Evolutionary conservation across 495 filamentous ascomycete species (phyloP).

Genomic region (Xylaria longipes): DNA sequence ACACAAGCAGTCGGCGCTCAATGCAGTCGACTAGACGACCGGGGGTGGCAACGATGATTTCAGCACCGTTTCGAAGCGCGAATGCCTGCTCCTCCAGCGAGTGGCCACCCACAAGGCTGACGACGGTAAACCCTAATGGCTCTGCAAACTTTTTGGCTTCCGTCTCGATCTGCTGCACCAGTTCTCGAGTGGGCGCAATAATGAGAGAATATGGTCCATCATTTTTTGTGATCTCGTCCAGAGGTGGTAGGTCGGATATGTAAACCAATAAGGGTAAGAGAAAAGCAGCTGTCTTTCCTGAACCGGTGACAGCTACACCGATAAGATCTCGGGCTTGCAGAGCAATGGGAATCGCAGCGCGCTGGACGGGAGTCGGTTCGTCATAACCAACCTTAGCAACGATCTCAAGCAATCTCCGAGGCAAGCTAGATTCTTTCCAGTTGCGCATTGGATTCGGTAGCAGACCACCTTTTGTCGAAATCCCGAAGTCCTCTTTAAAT

Average conservation of each 20-base stretch:
- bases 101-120: conserved; percentile 97
- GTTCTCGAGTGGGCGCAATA: conserved; percentile 95
- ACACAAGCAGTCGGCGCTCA: conserved; percentile 87
- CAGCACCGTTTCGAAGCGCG: conserved; percentile 90
- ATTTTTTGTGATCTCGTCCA: conserved; percentile 88
- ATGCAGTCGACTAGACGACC: conserved; percentile 98
- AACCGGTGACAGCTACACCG: conserved; percentile 97
- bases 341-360: conserved; percentile 94
- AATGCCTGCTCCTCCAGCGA: conserved; percentile 94
- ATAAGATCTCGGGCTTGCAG: conserved; percentile 93
- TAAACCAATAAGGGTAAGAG: conserved; percentile 94
- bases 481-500: conserved; percentile 99
- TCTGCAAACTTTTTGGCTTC: conserved; percentile 94
- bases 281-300: conserved; percentile 97
- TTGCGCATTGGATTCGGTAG: conserved; percentile 97
- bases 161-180: conserved; percentile 96
- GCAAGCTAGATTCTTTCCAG: conserved; percentile 87
- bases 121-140: conserved; percentile 92
- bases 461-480: conserved; percentile 83
- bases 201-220: conserved; percentile 97
- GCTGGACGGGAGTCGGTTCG: conserved; percentile 90
- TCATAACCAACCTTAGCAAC: conserved; percentile 88
- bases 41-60: conserved; percentile 98
- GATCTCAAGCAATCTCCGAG: conserved; percentile 80
- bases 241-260: conserved; percentile 86